Conservation (phyloP, 2,329 filamentous ascomycete species). For the Neofusicoccum cordaticola region DNA sequence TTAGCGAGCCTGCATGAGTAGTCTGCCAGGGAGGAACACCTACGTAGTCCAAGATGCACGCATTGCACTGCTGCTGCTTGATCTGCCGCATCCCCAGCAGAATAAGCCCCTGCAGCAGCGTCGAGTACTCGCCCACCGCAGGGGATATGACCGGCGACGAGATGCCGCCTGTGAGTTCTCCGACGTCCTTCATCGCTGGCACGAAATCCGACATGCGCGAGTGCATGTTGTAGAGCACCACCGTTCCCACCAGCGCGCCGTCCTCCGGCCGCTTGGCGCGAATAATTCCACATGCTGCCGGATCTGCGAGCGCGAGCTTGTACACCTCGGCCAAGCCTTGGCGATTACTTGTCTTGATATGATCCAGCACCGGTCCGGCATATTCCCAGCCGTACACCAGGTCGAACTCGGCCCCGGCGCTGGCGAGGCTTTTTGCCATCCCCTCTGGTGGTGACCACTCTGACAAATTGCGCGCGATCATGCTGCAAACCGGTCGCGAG, state of each 20-base stretch:
- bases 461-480: constrained; percentile 69
- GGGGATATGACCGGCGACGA: constrained; percentile 75
- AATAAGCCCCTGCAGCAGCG: constrained; percentile 73
- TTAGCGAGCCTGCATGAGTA: constrained; percentile 29
- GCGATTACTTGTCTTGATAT: constrained; percentile 70
- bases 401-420: constrained; percentile 74
- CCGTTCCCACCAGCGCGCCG: constrained; percentile 69
- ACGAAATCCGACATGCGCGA: constrained; percentile 68
- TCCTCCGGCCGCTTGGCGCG: constrained; percentile 71
- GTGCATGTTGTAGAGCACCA: constrained; percentile 72
- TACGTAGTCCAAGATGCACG: constrained; percentile 78
- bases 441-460: constrained; percentile 75
- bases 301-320: constrained; percentile 68
- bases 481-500: constrained; percentile 64
- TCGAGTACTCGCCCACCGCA: constrained; percentile 64
- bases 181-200: constrained; percentile 62
- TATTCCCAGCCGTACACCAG: constrained; percentile 79
- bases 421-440: constrained; percentile 69
- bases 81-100: constrained; percentile 79
- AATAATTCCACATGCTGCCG: constrained; percentile 74
- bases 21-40: constrained; percentile 36
- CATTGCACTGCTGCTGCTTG: constrained; percentile 71
- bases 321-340: constrained; percentile 80
- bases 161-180: constrained; percentile 68
- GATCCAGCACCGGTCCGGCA: constrained; percentile 68